Base-by-base conservation (phyloP, 2,329 filamentous ascomycete genomes). In the Seiridium cupressi region DNA sequence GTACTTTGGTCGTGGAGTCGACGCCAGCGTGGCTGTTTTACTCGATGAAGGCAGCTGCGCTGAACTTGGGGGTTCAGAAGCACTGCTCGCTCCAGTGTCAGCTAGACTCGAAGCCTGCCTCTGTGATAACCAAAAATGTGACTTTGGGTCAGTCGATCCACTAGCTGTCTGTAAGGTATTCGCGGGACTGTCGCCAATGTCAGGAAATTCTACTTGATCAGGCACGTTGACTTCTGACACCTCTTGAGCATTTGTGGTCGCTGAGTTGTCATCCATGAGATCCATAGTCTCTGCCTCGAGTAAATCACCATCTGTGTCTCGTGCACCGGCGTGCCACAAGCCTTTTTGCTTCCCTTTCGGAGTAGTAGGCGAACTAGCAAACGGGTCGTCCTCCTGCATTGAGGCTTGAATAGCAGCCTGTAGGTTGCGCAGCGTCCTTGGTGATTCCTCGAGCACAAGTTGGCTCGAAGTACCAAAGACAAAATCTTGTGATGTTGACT, bases 381-480 rank as follows among this genome's bases (percentile, higher is more conserved):
- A 79, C 1, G 76, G 72, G 49, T 80, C 72, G 26, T 76, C 65
- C 49, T 71, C 60, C 51, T 76, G 67, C 60, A 86, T 88, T 0
- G 88, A 91, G 44, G 78, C 79, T 62, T 80, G 81, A 63, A 90
- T 82, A 1, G 87, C 88, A 57, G 79, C 70, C 57, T 90, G 86
- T 26, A 91, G 73, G 51, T 90, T 83, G 36, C 82, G 81, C 13
- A 91, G 72, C 32, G 88, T 82, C 0, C 83, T 84, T 8, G 90
- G 89, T 0, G 89, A 91, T 42, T 92, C 86, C 60, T 92, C 90
- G 58, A 83, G 78, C 11, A 88, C 89, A 32, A 96, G 76, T 71
- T 96, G 92, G 71, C 92, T 96, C 1, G 90, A 93, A 0, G 92
- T 95, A 1, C 92, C 92, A 74, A 96, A 96, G 0, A 96, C 76